These are phyloP conservation scores for Ascobolus immersus DNA, from an alignment of 495 filamentous ascomycete species.

Conservation along the genomic window DNA sequence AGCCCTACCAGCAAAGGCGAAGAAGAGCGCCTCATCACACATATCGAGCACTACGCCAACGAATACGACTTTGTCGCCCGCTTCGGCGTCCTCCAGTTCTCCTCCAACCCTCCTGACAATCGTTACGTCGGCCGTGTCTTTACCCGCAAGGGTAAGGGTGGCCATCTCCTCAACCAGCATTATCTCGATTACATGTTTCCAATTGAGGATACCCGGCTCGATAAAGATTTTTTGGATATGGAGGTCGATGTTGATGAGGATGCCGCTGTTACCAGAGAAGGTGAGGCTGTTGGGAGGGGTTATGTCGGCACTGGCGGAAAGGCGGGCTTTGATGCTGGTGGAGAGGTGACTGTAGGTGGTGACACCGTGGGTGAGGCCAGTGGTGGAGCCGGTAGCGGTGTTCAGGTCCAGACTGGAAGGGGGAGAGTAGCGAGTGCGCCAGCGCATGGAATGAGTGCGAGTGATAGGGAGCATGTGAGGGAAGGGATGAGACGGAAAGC, in stretches of 20 bases:
- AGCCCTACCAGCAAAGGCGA: conserved; percentile 3
- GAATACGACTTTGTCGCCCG: conserved; percentile 46
- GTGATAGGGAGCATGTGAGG: conserved; percentile 17
- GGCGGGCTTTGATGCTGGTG: neutral
- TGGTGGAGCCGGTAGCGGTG: conserved; percentile 7
- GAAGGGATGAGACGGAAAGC: conserved; percentile 20
- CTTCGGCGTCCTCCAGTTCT: conserved; percentile 51
- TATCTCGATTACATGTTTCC: conserved; percentile 66
- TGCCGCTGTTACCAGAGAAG: neutral
- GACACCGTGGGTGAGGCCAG: conserved; percentile 4
- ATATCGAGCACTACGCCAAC: conserved; percentile 76
- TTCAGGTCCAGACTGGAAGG: conserved; percentile 14
- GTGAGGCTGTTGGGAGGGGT: conserved; percentile 6
- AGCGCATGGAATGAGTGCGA: too few species aligned
- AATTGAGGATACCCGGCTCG: conserved; percentile 21
- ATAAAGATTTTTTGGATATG: conserved; percentile 40
- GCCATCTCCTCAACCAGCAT: conserved; percentile 59
- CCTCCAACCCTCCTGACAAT: conserved; percentile 21
- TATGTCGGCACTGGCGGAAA: conserved; percentile 4
- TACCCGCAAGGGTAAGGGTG: conserved; percentile 29
- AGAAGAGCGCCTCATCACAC: conserved; percentile 27
- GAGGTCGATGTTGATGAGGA: conserved; percentile 17
- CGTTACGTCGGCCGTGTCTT: conserved; percentile 59
- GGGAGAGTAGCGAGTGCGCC: too few species aligned
- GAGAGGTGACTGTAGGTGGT: conserved; percentile 2